Evolutionary conservation across 1,284 basidiomycete species (phyloP), one percentile per base, ranked within the genome.

Genomic region (Ganoderma boninense): DNA sequence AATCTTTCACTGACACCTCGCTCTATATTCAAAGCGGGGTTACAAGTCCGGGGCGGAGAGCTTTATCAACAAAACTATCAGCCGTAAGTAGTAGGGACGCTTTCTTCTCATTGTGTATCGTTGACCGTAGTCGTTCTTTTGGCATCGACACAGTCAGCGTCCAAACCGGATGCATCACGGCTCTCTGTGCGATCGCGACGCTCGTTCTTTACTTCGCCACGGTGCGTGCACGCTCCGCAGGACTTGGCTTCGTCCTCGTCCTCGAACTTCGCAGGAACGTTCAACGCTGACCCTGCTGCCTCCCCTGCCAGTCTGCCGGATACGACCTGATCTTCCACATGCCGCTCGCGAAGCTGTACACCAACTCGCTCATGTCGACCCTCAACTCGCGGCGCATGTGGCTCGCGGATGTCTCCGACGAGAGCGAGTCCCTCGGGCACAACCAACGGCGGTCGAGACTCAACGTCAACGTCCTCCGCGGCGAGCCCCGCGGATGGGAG

Each of bases 271-370:
- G 6, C 20, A 4, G 14, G 40, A 1, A 20, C 44, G 7, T 46
- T 20, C 20, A 20, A 7, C 8, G 2, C 20, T 46, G 44, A 40
- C 38, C 23, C 13, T 29, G 35, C 16, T 20, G 18, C 32, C 35
- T 35, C 32, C 18, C 35, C 38, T 26, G 32, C 5, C 29, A 63
- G 18, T 20, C 40, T 13, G 44, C 60, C 38, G 14, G 43, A 32
- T 77, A 75, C 54, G 79, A 82, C 69, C 74, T 82, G 3, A 56
- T 77, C 54, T 80, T 80, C 49, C 75, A 77, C n/a, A 69, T 79
- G 63, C 69, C 79, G 16, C 71, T 81, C 23, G 71, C 78, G 46
- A 80, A 81, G 67, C 66, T 81, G 32, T 79, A 80, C 71, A 79
- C 78, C 1, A 80, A 80, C 65, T 81, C 79, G 14, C 68, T 80